Conservation (phyloP, 139 green algal species). For the Chlorella sp. region DNA sequence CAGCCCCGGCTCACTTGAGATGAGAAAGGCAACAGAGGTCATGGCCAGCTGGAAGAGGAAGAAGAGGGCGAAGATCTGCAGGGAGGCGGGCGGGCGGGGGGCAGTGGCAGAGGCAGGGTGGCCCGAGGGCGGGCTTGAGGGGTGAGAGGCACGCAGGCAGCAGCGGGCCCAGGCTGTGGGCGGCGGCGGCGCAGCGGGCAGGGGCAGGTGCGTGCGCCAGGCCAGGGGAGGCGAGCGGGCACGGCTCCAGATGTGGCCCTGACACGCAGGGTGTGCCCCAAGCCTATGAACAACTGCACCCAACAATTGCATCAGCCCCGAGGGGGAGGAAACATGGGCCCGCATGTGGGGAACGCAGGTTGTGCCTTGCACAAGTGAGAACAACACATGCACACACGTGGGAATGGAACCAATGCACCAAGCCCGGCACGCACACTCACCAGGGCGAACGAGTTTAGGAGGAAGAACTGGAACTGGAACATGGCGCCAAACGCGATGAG, state of each 20-base stretch:
- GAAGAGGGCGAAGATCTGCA: slow-evolving; percentile 87
- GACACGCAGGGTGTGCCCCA: too few species aligned
- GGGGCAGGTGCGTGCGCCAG: too few species aligned
- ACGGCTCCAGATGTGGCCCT: too few species aligned
- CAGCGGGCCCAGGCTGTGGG: background rate
- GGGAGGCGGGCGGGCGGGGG: background rate
- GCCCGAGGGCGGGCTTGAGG: background rate
- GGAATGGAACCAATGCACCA: too few species aligned
- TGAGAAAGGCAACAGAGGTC: slow-evolving; percentile 73
- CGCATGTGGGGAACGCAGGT: background rate
- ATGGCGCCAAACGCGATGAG: slow-evolving; percentile 81
- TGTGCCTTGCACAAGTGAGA: background rate
- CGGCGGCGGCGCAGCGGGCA: too few species aligned
- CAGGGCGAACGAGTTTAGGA: slow-evolving; percentile 87
- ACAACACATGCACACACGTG: background rate
- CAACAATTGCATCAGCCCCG: too few species aligned
- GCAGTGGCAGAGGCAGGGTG: background rate
- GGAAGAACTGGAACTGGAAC: slow-evolving; percentile 92
- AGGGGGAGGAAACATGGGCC: too few species aligned
- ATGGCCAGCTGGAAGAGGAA: slow-evolving; percentile 92
- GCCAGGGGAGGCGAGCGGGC: too few species aligned
- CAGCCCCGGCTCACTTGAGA: slow-evolving; percentile 50
- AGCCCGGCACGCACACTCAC: slow-evolving; percentile 42
- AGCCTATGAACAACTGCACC: too few species aligned
- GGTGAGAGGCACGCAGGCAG: too few species aligned